Evolutionary conservation across 2,329 filamentous ascomycete genomes (phyloP).

Genomic region (Penicillium sp.): DNA sequence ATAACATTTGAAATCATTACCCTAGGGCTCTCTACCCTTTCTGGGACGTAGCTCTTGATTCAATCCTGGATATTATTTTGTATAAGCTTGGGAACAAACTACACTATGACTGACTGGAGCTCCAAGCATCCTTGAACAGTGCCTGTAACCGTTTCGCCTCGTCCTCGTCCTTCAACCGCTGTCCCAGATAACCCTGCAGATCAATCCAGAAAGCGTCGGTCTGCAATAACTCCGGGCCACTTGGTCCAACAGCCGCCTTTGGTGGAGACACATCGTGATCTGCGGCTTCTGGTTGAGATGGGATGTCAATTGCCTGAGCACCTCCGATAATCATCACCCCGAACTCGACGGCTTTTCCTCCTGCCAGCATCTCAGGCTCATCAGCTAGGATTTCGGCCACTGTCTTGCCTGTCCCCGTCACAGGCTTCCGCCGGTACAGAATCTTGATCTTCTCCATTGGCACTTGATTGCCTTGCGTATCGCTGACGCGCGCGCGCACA

Average conservation of each 20-base stretch:
- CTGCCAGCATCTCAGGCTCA: slow-evolving; percentile 43
- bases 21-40: background rate
- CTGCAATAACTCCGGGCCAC: slow-evolving; percentile 57
- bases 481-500: slow-evolving; percentile 59
- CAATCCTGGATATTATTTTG: background rate
- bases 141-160: slow-evolving; percentile 61
- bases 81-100: background rate
- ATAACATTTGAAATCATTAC: slow-evolving; percentile 19
- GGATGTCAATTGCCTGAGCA: slow-evolving; percentile 45
- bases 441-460: slow-evolving; percentile 74
- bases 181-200: slow-evolving; percentile 71
- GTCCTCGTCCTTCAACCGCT: slow-evolving; percentile 67
- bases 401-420: slow-evolving; percentile 69
- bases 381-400: slow-evolving; percentile 66
- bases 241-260: slow-evolving; percentile 50
- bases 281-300: slow-evolving; percentile 30
- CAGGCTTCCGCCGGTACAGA: slow-evolving; percentile 80
- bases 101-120: slow-evolving; percentile 7
- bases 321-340: slow-evolving; percentile 85
- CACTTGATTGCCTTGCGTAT: slow-evolving; percentile 37
- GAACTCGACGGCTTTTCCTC: slow-evolving; percentile 61
- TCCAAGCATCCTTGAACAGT: slow-evolving; percentile 69
- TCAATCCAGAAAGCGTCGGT: slow-evolving; percentile 82
- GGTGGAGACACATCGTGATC: slow-evolving; percentile 26
- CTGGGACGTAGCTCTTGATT: background rate